Base-by-base conservation (phyloP, 306 rosid species). In the Cajanus cajan region DNA sequence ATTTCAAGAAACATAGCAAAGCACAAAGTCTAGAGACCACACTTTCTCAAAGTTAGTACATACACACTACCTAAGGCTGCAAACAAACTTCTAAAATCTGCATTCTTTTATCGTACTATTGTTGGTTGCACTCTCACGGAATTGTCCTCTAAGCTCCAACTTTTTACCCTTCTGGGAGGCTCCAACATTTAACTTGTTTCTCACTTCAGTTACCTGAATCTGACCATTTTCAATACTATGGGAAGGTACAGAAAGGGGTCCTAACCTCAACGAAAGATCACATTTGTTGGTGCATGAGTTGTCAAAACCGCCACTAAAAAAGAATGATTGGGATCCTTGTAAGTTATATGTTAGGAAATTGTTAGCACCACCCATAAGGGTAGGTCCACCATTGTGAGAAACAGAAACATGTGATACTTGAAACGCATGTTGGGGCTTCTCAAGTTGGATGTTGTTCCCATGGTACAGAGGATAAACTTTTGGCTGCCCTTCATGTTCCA, bases 221-320 rank as follows among this genome's bases (percentile, higher is more conserved):
- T 62, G 76, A 37, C 21, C 76, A 41, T 62, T 80, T 51, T 71
- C 84, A n/a, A 59, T 44, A 16, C 78, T 66, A 5, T 77, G 66
- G 66, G 74, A 24, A n/a, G 82, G 77, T 41, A 77, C 41, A 36
- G 74, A 71, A 21, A 82, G 21, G 43, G 89, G 89, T 7, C 93
- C 94, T 74, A 90, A 65, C 58, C 91, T 86, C 85, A 92, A 24
- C 4, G 97, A 90, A 59, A 92, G 85, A 88, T 92, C 97, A 83
- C 92, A 92, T 2, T 52, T 73, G 67, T 73, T 58, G 0, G 74
- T 36, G 75, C 71, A 52, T 34, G 59, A 34, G 63, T 45, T 84
- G 71, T 70, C 79, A 59, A 52, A 51, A 68, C 59, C 13, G 4
- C 48, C 82, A 31, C n/a, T 74, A 5, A 22, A 64, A 7, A 43